Conservation (phyloP, 305 asterid genomes). For the Fraxinus sp. region DNA sequence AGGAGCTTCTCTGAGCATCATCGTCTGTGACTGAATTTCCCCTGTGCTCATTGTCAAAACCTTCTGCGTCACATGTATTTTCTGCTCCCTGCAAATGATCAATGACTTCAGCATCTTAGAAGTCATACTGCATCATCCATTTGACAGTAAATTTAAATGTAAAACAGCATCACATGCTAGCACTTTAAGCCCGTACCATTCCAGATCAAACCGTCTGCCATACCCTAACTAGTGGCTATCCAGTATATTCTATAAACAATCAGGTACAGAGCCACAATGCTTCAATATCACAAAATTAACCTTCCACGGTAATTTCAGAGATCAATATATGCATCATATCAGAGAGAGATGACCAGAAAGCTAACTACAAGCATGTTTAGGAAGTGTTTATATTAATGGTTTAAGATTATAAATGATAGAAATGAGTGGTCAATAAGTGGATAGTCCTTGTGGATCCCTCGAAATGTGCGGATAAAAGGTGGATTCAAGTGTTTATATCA, state of each 20-base stretch:
- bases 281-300: not conserved
- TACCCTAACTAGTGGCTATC: not conserved
- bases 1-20: conserved; percentile 40
- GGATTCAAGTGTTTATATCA: not conserved
- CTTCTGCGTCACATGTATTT: conserved; percentile 36
- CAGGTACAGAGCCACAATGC: not conserved
- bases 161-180: not conserved
- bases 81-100: conserved; percentile 44
- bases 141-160: not conserved
- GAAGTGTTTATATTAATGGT: not conserved
- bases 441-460: not conserved
- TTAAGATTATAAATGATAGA: not conserved
- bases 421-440: not conserved
- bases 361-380: not conserved
- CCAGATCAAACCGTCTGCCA: not conserved
- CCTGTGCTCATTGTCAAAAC: conserved; percentile 30
- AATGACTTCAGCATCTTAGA: conserved; percentile 6
- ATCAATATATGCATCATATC: not conserved
- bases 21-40: conserved; percentile 39
- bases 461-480: not conserved
- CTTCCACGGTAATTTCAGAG: not conserved
- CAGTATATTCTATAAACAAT: not conserved
- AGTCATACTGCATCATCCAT: not conserved
- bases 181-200: not conserved
- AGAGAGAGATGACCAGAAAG: not conserved